Evolutionary conservation across 148 eudicot genomes (phyloP), one percentile per base, ranked within the genome.

Genomic region (Heliosperma pusillum): DNA sequence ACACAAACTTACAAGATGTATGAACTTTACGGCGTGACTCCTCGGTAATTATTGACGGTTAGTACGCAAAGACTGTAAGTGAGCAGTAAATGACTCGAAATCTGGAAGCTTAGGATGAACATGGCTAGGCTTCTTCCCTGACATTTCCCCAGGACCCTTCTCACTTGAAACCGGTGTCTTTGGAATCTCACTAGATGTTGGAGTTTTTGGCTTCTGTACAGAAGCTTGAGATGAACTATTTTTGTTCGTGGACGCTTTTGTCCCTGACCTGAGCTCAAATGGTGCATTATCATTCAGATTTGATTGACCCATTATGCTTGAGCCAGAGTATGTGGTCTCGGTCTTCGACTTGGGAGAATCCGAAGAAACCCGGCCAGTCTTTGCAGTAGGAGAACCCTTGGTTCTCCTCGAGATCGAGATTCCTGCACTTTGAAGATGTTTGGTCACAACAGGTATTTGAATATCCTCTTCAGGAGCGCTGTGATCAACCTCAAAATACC

Each of bases 91-190:
- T 33, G 83, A 62, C 70, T 95, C 96, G 70, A 85, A 92, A 78
- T 95, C 98, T 24, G 98, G 98, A 64, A 95, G 97, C 81, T 92
- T 95, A 29, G 98, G 98, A 83, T 95, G 98, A 76, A 95, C 97
- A 85, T 95, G 98, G 71, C 92, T 88, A 69, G 91, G 88, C 57
- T 77, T 90, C 40, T 88, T 89, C 6, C 26, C 60, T 59, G 88
- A 77, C 72, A 82, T 85, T 52, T 86, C 91, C 29, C 84, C 80
- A 19, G 76, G 70, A 60, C 79, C 71, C 68, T 80, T 77, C 66
- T 58, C 75, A 42, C 66, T 77, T 33, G 50, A 70, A 30, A 62
- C 44, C 29, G 86, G 72, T 60, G 71, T 42, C 70, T 74, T 81
- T 36, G 80, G 68, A 76, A 66, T 47, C 52, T 78, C 81, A 66